These are phyloP conservation scores for Fomitopsis schrenkii DNA, from an alignment of 1,284 basidiomycete species.

Conservation along the genomic window DNA sequence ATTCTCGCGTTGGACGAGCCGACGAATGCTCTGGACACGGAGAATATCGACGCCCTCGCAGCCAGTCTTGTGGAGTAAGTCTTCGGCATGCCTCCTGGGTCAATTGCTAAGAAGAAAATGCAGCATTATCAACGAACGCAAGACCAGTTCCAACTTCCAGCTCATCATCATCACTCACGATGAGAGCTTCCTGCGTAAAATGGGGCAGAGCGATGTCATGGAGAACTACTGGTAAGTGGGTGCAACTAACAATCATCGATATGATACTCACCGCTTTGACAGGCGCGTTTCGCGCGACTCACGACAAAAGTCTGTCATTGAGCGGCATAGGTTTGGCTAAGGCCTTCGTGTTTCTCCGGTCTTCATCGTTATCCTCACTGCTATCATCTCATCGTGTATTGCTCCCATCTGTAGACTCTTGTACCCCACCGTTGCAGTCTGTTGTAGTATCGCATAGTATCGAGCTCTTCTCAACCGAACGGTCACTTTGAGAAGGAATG, in stretches of 20 bases:
- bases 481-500: not conserved
- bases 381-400: not conserved
- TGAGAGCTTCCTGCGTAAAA: slow-evolving; percentile 81
- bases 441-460: not conserved
- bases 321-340: slow-evolving; percentile 61
- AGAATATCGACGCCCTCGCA: slow-evolving; percentile 95
- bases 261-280: not conserved
- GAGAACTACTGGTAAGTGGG: slow-evolving; percentile 83
- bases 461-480: not conserved
- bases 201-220: slow-evolving; percentile 85
- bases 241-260: not conserved
- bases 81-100: slow-evolving; percentile 1
- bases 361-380: not conserved
- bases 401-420: not conserved
- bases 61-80: slow-evolving; percentile 88
- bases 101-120: not conserved
- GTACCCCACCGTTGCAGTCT: not conserved
- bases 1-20: slow-evolving; percentile 98
- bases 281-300: slow-evolving; percentile 59
- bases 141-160: slow-evolving; percentile 90
- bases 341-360: not conserved
- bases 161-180: slow-evolving; percentile 97
- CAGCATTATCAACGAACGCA: slow-evolving; percentile 91
- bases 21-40: slow-evolving; percentile 94
- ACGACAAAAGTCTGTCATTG: slow-evolving; percentile 71